phyloP scores from a whole-genome alignment of 345 rosid species.

The Eucalyptus marginata region DNA sequence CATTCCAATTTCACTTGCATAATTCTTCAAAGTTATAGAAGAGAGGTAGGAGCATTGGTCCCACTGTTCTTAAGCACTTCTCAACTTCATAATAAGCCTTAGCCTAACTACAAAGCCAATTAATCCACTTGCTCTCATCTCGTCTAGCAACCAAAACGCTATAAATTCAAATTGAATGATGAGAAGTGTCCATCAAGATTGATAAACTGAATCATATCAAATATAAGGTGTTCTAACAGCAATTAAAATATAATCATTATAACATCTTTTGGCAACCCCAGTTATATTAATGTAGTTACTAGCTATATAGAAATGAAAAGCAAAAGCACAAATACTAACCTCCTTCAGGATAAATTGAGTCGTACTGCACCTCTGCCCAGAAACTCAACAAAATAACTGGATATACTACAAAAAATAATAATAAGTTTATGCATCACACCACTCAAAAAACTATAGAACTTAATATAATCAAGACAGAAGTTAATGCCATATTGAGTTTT shows the following conservation, averaged over 20 bases:
- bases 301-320: not conserved
- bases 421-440: not conserved
- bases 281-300: not conserved
- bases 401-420: not conserved
- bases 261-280: not conserved
- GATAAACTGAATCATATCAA: not conserved
- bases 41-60: not conserved
- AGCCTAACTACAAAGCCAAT: not conserved
- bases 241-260: not conserved
- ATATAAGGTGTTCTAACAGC: not conserved
- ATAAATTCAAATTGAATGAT: not conserved
- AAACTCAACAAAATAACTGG: constrained; percentile 84
- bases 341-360: constrained; percentile 81
- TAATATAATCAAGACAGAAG: not conserved
- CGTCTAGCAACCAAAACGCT: not conserved
- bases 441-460: not conserved
- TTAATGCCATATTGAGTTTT: not conserved
- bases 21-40: not conserved
- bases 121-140: not conserved
- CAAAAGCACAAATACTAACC: constrained; percentile 13
- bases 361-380: constrained; percentile 94
- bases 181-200: not conserved
- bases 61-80: not conserved
- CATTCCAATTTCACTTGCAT: not conserved
- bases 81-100: not conserved